These are phyloP conservation scores for Tylopilus rubrobrunneus DNA, from an alignment of 768 basidiomycete species.

Conservation along the genomic window DNA sequence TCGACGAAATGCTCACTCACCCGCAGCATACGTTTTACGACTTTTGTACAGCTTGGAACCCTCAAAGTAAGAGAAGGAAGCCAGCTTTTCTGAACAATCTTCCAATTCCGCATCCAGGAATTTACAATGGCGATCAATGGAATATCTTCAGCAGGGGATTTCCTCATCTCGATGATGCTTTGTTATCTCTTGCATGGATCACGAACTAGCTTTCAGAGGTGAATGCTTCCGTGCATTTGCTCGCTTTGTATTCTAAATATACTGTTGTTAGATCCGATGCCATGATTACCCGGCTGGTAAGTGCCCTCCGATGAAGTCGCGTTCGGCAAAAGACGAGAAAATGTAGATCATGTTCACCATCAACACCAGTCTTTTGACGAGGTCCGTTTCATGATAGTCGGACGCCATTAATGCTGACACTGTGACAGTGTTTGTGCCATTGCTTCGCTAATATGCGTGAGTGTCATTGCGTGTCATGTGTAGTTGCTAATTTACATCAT, in stretches of 20 bases:
- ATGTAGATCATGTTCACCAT: conserved; percentile 52
- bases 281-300: conserved; percentile 44
- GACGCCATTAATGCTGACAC: not conserved
- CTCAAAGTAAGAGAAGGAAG: conserved; percentile 37
- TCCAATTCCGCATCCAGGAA: conserved; percentile 10
- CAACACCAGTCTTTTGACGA: conserved; percentile 37
- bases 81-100: not conserved
- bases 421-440: conserved; percentile 14
- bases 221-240: not conserved
- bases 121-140: conserved; percentile 52
- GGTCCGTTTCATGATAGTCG: conserved; percentile 12
- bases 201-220: conserved; percentile 50
- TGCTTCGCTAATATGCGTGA: not conserved
- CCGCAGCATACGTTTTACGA: conserved; percentile 25
- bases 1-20: conserved; percentile 12
- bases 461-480: not conserved
- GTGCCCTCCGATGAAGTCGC: not conserved
- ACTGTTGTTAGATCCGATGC: conserved; percentile 36
- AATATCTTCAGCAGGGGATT: conserved; percentile 43
- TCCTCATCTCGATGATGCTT: conserved; percentile 47
- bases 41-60: conserved; percentile 35
- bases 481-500: not conserved
- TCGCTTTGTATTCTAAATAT: not conserved
- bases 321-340: not conserved
- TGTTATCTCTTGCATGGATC: conserved; percentile 43